Evolutionary conservation across 2,329 filamentous ascomycete genomes (phyloP).

Genomic region (Penicillium fuscoglaucum): DNA sequence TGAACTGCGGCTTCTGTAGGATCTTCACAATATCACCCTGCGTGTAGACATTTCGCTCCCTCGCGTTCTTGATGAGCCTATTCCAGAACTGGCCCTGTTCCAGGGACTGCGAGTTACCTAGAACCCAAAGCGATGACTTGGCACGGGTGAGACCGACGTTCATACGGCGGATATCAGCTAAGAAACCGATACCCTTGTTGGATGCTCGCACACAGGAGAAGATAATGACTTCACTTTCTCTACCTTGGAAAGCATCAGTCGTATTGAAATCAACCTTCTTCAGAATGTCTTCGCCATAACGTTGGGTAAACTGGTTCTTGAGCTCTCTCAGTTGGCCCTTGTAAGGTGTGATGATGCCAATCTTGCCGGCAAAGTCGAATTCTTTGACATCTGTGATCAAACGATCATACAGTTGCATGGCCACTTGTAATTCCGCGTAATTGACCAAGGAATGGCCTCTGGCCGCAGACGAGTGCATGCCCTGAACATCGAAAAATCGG

Average conservation of each 20-base stretch:
- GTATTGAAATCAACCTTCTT: constrained; percentile 95
- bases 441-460: constrained; percentile 91
- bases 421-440: constrained; percentile 79
- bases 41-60: constrained; percentile 72
- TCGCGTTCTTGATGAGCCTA: constrained; percentile 79
- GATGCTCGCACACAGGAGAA: constrained; percentile 97
- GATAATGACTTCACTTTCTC: constrained; percentile 97
- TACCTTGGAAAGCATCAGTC: constrained; percentile 94
- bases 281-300: constrained; percentile 73
- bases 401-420: constrained; percentile 79
- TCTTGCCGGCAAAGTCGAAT: constrained; percentile 74
- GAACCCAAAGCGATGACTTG: constrained; percentile 93
- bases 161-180: constrained; percentile 98
- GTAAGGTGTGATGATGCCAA: constrained; percentile 97
- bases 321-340: constrained; percentile 87
- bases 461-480: constrained; percentile 76
- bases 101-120: constrained; percentile 86
- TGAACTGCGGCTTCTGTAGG: constrained; percentile 55
- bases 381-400: constrained; percentile 70
- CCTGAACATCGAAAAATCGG: constrained; percentile 94
- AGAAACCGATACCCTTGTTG: constrained; percentile 92
- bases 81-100: constrained; percentile 89
- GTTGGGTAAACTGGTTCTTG: constrained; percentile 68
- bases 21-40: constrained; percentile 61
- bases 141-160: constrained; percentile 97